Percentiles rank a stretch among this genome's conserved stretches.
These are phyloP conservation scores for Yamadazyma buinensis DNA, from an alignment of 1,139 yeast species.

Conservation along the genomic window DNA sequence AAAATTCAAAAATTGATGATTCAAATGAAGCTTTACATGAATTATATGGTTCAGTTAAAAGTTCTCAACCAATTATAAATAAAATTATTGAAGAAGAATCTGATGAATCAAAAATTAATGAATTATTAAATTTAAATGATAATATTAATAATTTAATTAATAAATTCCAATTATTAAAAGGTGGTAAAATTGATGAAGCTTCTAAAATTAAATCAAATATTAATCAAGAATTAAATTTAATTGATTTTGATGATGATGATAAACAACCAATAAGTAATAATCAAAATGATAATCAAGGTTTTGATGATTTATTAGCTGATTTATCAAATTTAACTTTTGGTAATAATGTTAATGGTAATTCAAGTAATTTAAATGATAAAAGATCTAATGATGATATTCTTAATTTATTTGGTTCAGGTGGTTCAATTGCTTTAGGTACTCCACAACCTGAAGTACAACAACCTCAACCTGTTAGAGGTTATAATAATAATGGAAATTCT, in stretches of 20 bases:
- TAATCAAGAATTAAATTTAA: constrained; percentile 52
- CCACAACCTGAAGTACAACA: constrained; percentile 12
- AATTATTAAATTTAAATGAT: constrained; percentile 70
- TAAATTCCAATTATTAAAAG: constrained; percentile 63
- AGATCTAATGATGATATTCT: constrained; percentile 27
- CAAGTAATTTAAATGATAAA: constrained; percentile 14
- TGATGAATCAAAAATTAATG: constrained; percentile 64
- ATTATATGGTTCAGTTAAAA: constrained; percentile 72
- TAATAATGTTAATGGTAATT: constrained; percentile 5
- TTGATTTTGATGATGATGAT: constrained; percentile 72
- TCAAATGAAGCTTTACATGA: constrained; percentile 74
- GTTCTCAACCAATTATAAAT: constrained; percentile 83
- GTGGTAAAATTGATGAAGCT: constrained; percentile 64
- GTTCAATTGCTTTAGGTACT: constrained; percentile 38
- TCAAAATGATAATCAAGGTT: constrained; percentile 44
- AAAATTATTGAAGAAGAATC: constrained; percentile 61
- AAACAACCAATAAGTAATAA: constrained; percentile 40
- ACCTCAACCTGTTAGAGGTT: constrained; percentile 12
- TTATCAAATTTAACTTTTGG: constrained; percentile 57
- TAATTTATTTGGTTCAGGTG: constrained; percentile 47
- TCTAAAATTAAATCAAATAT: constrained; percentile 46
- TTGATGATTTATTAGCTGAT: constrained; percentile 69
- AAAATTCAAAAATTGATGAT: constrained; percentile 42
- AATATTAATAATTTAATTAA: constrained; percentile 65
- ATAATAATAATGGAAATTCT: constrained; percentile 8